A percentile compares a stretch with the other conserved stretches of the same genome.
These are phyloP conservation scores for Pachyrhizus erosus DNA, from an alignment of 306 rosid species.

Conservation along the genomic window DNA sequence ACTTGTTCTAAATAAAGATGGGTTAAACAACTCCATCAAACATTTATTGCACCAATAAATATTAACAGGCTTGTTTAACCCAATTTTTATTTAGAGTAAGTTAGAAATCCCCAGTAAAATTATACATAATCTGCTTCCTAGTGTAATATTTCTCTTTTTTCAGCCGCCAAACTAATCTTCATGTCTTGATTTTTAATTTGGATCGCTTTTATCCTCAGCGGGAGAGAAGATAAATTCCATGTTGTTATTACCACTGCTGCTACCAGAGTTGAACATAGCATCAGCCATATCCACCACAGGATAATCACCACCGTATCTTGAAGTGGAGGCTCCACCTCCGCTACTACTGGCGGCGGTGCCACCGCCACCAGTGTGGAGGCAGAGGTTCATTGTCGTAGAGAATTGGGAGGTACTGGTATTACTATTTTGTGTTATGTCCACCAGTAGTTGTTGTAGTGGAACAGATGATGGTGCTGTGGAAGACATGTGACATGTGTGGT, in stretches of 20 bases:
- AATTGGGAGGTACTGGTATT: background rate
- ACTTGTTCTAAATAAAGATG: too few species aligned
- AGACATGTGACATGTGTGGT: constrained; percentile 75
- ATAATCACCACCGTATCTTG: constrained; percentile 42
- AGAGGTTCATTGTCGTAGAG: constrained; percentile 11
- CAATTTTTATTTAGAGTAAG: too few species aligned
- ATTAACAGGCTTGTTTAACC: too few species aligned
- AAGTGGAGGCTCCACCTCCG: background rate
- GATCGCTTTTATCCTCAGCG: constrained; percentile 42
- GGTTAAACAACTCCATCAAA: too few species aligned
- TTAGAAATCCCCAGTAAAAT: too few species aligned
- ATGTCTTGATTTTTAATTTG: constrained; percentile 37
- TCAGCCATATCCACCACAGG: constrained; percentile 71
- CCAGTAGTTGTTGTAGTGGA: constrained; percentile 35
- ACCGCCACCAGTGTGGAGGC: background rate
- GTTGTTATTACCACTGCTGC: constrained; percentile 57
- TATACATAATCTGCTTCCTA: background rate
- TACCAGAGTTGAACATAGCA: constrained; percentile 70
- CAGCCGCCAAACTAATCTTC: background rate
- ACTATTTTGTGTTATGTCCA: constrained; percentile 32
- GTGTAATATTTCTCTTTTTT: background rate
- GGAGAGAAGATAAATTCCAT: constrained; percentile 68
- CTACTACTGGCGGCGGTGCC: background rate
- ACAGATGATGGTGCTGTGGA: constrained; percentile 74
- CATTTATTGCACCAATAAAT: too few species aligned